Base-by-base conservation (phyloP, 2,329 filamentous ascomycete species). In the Hypoxylon sp. region DNA sequence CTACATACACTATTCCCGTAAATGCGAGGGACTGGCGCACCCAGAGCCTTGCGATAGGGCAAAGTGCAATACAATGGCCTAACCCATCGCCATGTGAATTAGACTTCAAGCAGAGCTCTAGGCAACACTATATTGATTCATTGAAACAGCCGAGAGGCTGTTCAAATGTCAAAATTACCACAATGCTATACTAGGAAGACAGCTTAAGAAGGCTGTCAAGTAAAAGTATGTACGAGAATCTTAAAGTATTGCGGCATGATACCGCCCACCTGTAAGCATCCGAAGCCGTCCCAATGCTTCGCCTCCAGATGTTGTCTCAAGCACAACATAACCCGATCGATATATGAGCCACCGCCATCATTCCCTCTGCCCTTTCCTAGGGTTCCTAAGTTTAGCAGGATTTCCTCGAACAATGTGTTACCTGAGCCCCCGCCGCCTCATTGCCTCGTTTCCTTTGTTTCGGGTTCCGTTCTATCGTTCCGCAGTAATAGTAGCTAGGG, bases 291-390 rank as follows among this genome's bases (percentile, higher is more conserved):
- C 24, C 24, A 26, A 7, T 60, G 51, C 64, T 63, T 26, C 59
- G 60, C 56, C 64, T 46, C 54, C 3, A 19, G 7, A 41, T 19
- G 37, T 19, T 65, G 63, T 64, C 64, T 66, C 56, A 58, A 44
- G 48, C 44, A 59, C 37, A 46, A 39, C 50, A 46, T 24, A 3
- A 28, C 47, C 26, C 30, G 19, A 46, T 59, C 46, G 51, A 56
- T 51, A 22, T n/a, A 57, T 37, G 26, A 41, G 17, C 59, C 51
- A 34, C 55, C 10, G 41, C 28, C 49, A 8, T 26, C 39, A 43
- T 30, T 49, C 22, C 50, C 37, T 10, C 50, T 34, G 24, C 13
- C 49, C 54, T 20, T 19, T 22, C 55, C n/a, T n/a, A n/a, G n/a
- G n/a, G n/a, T n/a, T n/a, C n/a, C n/a, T n/a, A n/a, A n/a, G n/a